A percentile compares a stretch with the other conserved stretches of the same genome.
phyloP scores from a whole-genome alignment of 1,284 basidiomycete species.

The Gomphus bonarii region DNA sequence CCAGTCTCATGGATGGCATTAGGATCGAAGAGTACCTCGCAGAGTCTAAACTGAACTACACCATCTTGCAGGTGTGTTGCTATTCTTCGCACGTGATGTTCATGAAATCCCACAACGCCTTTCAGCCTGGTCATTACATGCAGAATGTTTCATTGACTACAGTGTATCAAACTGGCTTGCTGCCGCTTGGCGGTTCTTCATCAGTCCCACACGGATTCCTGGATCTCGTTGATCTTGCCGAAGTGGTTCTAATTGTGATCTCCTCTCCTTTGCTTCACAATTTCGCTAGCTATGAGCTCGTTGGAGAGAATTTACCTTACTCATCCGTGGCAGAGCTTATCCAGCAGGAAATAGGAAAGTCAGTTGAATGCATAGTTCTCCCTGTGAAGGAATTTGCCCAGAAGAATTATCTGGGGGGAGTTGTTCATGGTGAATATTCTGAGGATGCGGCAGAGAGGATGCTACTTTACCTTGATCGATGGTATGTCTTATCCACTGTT shows the following conservation, averaged over 20 bases:
- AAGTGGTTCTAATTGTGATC: constrained; percentile 19
- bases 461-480: constrained; percentile 24
- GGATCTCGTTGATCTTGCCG: constrained; percentile 23
- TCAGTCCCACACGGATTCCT: constrained; percentile 23
- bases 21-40: constrained; percentile 27
- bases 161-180: constrained; percentile 11
- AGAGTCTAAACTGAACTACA: constrained; percentile 24
- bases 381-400: not conserved
- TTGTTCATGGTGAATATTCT: constrained; percentile 14
- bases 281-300: constrained; percentile 24
- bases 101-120: not conserved
- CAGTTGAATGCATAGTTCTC: constrained; percentile 10
- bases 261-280: constrained; percentile 20
- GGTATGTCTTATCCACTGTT: constrained; percentile 15
- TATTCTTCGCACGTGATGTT: not conserved
- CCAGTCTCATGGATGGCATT: not conserved
- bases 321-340: constrained; percentile 20
- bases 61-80: constrained; percentile 22
- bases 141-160: constrained; percentile 21
- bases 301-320: constrained; percentile 21
- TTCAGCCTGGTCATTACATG: constrained; percentile 24
- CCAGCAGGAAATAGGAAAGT: constrained; percentile 13
- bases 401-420: constrained; percentile 5
- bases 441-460: constrained; percentile 20
- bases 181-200: constrained; percentile 17